Base-by-base conservation (phyloP, 78 protist genomes). In the Dictyostelium purpureum region DNA sequence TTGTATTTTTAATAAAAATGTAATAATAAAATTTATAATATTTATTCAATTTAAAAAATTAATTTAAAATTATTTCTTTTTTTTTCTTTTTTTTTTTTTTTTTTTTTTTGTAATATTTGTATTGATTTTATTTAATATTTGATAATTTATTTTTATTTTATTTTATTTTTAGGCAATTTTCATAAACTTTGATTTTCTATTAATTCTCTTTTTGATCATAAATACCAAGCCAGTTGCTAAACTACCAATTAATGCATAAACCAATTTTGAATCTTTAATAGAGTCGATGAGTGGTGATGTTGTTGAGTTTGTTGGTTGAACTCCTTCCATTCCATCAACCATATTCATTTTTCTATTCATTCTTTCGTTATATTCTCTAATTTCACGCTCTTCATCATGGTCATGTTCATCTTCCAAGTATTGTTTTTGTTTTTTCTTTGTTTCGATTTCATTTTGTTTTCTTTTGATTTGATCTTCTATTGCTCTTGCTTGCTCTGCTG, bases 131-230 rank as follows among this genome's bases (percentile, higher is more conserved):
- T n/a, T n/a, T n/a, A n/a, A n/a, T n/a, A n/a, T n/a, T n/a, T n/a
- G n/a, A n/a, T n/a, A 57, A 57, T 57, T 19, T 38, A 38, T 38
- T n/a, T 9, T 40, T n/a, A 31, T 18, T 33, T 42, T 14, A 9
- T 42, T 24, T 16, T 43, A 31, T 1, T 24, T 4, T 24, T 81
- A 81, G 33, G 89, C 89, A 24, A 81, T 81, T 52, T 81, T 81
- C 89, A 81, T 81, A 81, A 81, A 81, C 37, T 81, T 81, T n/a
- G 65, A 40, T 69, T 69, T 81, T n/a, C 52, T 66, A 6, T 56
- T 12, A 0, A 81, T 24, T 81, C 59, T 81, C 37, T 81, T 81
- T 52, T 54, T 66, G 49, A 69, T 69, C 38, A 54, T 54, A 14
- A 81, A 37, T 19, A 26, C 45, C 21, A 51, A 69, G 6, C 56